These are phyloP conservation scores for Monosporascus sp. DNA, from an alignment of 2,329 filamentous ascomycete genomes.

Conservation along the genomic window DNA sequence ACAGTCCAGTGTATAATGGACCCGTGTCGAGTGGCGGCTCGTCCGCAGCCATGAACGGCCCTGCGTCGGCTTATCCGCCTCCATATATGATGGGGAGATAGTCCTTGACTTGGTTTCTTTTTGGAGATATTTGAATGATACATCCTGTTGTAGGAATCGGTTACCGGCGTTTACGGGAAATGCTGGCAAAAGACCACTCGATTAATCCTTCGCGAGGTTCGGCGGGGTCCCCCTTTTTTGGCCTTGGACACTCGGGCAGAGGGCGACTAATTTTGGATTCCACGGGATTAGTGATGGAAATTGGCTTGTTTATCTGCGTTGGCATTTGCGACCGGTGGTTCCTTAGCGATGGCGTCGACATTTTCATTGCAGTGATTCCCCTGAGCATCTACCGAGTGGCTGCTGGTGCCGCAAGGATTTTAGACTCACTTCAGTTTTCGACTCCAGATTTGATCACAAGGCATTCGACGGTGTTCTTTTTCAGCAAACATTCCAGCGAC, in stretches of 20 bases:
- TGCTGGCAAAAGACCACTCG: not conserved
- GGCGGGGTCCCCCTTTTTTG: slow-evolving; percentile 1
- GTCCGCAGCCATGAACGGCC: slow-evolving; percentile 17
- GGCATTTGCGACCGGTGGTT: slow-evolving; percentile 25
- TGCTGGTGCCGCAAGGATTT: slow-evolving; percentile 21
- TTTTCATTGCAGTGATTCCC: slow-evolving; percentile 22
- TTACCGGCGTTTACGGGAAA: slow-evolving; percentile 12
- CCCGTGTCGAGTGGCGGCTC: slow-evolving; percentile 18
- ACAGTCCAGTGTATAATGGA: slow-evolving; percentile 17
- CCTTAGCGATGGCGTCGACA: slow-evolving; percentile 25
- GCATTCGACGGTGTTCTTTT: slow-evolving; percentile 25
- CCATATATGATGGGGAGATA: slow-evolving; percentile 24
- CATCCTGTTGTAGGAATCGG: slow-evolving; percentile 13
- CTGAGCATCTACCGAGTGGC: slow-evolving; percentile 19
- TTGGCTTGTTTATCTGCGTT: slow-evolving; percentile 19
- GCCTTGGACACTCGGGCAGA: slow-evolving; percentile 15
- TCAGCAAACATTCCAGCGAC: slow-evolving; percentile 13
- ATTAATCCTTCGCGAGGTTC: not conserved
- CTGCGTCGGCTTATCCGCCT: slow-evolving; percentile 16
- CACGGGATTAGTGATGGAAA: not conserved
- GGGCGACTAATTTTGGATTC: not conserved
- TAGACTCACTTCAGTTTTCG: slow-evolving; percentile 22
- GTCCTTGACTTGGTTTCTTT: not conserved
- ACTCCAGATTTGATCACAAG: slow-evolving; percentile 20
- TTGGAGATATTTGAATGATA: not conserved